A percentile compares a stretch with the other conserved stretches of the same genome.
Evolutionary conservation across 2,329 filamentous ascomycete genomes (phyloP).

Genomic region (Arthrobotrys pseudoclavata): DNA sequence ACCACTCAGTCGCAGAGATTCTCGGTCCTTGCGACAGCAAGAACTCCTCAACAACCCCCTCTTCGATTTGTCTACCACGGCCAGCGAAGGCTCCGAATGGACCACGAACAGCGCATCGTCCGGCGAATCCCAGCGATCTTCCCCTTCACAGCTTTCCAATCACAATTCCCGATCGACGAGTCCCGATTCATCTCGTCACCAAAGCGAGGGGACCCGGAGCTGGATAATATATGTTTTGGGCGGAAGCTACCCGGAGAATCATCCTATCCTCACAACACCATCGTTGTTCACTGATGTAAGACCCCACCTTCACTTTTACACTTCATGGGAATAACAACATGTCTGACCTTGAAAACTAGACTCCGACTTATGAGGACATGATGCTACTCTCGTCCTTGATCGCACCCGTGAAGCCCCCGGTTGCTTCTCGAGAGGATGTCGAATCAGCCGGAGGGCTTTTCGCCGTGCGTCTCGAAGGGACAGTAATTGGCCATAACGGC

Average conservation of each 20-base stretch:
- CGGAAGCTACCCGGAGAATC: slow-evolving; percentile 78
- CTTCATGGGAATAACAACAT: not conserved
- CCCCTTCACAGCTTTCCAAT: slow-evolving; percentile 4
- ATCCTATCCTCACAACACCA: slow-evolving; percentile 78
- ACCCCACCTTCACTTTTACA: not conserved
- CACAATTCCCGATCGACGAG: slow-evolving; percentile 30
- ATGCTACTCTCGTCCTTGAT: slow-evolving; percentile 76
- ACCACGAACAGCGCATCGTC: slow-evolving; percentile 31
- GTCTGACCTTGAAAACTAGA: slow-evolving; percentile 64
- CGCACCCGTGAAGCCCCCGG: slow-evolving; percentile 77
- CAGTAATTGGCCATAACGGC: slow-evolving; percentile 62
- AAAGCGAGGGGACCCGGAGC: slow-evolving; percentile 71
- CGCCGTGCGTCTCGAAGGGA: slow-evolving; percentile 66
- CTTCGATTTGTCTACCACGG: slow-evolving; percentile 20
- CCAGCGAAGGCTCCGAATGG: slow-evolving; percentile 54
- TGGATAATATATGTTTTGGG: slow-evolving; percentile 81
- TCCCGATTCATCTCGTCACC: slow-evolving; percentile 39
- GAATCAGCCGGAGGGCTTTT: slow-evolving; percentile 75
- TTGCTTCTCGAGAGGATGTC: slow-evolving; percentile 76
- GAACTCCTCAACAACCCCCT: not conserved
- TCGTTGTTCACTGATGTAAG: slow-evolving; percentile 78
- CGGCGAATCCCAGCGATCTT: slow-evolving; percentile 23
- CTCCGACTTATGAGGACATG: slow-evolving; percentile 80
- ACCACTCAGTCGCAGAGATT: not conserved
- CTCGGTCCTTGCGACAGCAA: not conserved